Conservation (phyloP, 2,329 filamentous ascomycete species). For the Epichloe gansuensis region DNA sequence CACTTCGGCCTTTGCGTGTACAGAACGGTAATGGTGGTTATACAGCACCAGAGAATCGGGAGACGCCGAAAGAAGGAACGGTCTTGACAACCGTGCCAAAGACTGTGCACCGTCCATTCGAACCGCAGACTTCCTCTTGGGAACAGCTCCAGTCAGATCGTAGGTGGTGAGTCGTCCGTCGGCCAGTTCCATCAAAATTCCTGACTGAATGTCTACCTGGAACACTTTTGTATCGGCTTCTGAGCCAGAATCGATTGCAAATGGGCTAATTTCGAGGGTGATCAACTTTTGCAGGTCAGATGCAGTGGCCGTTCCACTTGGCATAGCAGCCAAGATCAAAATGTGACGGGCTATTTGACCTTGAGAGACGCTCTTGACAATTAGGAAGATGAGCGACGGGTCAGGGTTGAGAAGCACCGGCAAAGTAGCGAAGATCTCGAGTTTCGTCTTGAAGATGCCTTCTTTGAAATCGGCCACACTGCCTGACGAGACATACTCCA, state of each 20-base stretch:
- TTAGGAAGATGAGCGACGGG: slow-evolving; percentile 42
- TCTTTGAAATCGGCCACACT: slow-evolving; percentile 36
- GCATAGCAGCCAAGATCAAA: slow-evolving; percentile 21
- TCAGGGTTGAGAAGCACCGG: slow-evolving; percentile 33
- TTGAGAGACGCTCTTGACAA: slow-evolving; percentile 28
- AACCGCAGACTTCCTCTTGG: slow-evolving; percentile 45
- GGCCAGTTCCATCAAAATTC: slow-evolving; percentile 48
- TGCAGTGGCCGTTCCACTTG: slow-evolving; percentile 12
- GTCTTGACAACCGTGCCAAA: slow-evolving; percentile 54
- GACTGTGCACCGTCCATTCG: slow-evolving; percentile 41
- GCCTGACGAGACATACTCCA: slow-evolving; percentile 38
- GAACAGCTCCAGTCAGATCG: slow-evolving; percentile 50
- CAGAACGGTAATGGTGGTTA: slow-evolving; percentile 55
- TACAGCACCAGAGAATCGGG: slow-evolving; percentile 46
- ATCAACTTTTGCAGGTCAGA: slow-evolving; percentile 24
- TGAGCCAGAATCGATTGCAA: slow-evolving; percentile 15
- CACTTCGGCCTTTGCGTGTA: slow-evolving; percentile 38
- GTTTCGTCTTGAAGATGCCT: slow-evolving; percentile 42
- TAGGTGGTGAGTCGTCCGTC: slow-evolving; percentile 45
- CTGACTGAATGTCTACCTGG: slow-evolving; percentile 50
- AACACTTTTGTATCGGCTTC: slow-evolving; percentile 23
- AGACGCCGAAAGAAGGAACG: slow-evolving; percentile 52
- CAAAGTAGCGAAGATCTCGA: slow-evolving; percentile 39
- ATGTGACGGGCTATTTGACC: slow-evolving; percentile 19
- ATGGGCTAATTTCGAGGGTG: slow-evolving; percentile 27